A percentile compares a stretch with the other conserved stretches of the same genome.
These are phyloP conservation scores for Ascobolus immersus DNA, from an alignment of 495 filamentous ascomycete species.

Conservation along the genomic window DNA sequence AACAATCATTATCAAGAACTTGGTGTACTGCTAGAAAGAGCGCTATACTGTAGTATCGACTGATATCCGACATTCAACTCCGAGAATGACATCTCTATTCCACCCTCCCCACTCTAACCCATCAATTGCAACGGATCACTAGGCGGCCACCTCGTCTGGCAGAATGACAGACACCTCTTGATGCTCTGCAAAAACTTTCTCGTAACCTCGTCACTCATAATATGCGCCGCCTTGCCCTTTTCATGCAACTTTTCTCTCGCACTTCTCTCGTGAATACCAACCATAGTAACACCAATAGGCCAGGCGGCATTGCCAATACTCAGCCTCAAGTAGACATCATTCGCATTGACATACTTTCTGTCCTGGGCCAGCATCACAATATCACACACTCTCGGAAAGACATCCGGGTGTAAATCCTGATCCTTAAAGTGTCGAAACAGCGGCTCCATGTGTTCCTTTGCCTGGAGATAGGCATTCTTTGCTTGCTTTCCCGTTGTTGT, in stretches of 20 bases:
- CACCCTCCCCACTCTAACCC: conserved; percentile 32
- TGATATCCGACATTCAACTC: too few relatives aligned
- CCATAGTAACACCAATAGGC: conserved; percentile 99
- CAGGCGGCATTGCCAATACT: conserved; percentile 97
- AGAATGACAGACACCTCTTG: conserved; percentile 88
- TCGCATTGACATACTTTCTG: conserved; percentile 78
- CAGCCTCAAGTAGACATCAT: conserved; percentile 73
- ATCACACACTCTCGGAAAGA: conserved; percentile 71
- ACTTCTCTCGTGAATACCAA: conserved; percentile 91
- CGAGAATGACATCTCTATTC: too few relatives aligned
- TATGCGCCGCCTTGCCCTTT: conserved; percentile 68
- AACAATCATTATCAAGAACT: too few relatives aligned
- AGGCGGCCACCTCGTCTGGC: conserved; percentile 86
- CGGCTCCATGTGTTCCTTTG: conserved; percentile 61
- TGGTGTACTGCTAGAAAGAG: too few relatives aligned
- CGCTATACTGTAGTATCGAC: too few relatives aligned
- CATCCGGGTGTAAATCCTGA: conserved; percentile 44
- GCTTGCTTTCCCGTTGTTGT: conserved; percentile 56
- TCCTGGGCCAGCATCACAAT: conserved; percentile 80
- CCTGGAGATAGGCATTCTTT: conserved; percentile 50
- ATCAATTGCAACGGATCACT: conserved; percentile 83
- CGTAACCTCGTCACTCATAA: conserved; percentile 87
- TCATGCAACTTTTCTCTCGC: conserved; percentile 87
- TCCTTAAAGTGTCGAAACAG: conserved; percentile 77
- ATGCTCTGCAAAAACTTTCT: conserved; percentile 93